Evolutionary conservation across 2,329 filamentous ascomycete species (phyloP).

Genomic region (Nigrograna mackinnonii): DNA sequence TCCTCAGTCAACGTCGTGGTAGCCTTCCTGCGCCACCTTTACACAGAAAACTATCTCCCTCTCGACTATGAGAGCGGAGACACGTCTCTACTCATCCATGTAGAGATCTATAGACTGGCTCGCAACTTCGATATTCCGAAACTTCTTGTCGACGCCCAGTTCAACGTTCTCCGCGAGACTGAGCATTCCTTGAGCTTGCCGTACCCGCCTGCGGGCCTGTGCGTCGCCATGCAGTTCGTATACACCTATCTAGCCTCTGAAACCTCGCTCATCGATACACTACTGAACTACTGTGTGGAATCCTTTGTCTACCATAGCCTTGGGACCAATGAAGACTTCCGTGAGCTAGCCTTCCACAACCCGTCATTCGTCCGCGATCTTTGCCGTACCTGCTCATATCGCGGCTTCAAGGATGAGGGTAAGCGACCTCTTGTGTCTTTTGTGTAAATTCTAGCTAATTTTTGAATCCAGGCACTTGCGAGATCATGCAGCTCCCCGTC

Average conservation of each 20-base stretch:
- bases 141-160: conserved; percentile 42
- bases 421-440: conserved; percentile 16
- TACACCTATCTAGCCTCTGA: conserved; percentile 29
- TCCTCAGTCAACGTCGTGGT: conserved; percentile 33
- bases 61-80: conserved; percentile 19
- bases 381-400: conserved; percentile 39
- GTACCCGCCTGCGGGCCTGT: conserved; percentile 42
- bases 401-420: conserved; percentile 47
- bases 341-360: conserved; percentile 37
- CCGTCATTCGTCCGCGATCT: conserved; percentile 46
- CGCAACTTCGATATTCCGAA: conserved; percentile 44
- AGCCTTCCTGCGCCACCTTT: conserved; percentile 47
- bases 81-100: conserved; percentile 43
- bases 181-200: conserved; percentile 44
- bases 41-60: conserved; percentile 43
- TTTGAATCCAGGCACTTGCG: neutral
- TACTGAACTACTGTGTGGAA: conserved; percentile 49
- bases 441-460: neutral
- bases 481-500: neutral
- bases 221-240: conserved; percentile 42
- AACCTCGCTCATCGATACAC: conserved; percentile 38
- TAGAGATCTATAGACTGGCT: conserved; percentile 45
- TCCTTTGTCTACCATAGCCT: conserved; percentile 43
- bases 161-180: conserved; percentile 43
- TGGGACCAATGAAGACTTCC: conserved; percentile 39